Conservation (phyloP, 2,329 filamentous ascomycete genomes). For the Ramularia endophylla region DNA sequence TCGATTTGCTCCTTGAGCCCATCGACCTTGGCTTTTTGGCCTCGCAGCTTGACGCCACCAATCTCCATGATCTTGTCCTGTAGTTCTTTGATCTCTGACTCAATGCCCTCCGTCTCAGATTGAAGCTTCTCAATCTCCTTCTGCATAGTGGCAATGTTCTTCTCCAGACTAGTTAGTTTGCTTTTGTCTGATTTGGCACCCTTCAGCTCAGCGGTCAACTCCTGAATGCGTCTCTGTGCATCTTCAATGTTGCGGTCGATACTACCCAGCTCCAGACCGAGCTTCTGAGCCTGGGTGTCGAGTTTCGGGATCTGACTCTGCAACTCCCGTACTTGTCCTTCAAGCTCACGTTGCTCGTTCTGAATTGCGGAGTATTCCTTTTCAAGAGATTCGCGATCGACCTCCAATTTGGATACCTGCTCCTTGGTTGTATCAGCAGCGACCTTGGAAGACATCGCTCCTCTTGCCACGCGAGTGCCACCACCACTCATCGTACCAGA, state of each 20-base stretch:
- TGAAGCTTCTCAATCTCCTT: slow-evolving; percentile 75
- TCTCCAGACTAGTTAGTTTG: slow-evolving; percentile 66
- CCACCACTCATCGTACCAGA: slow-evolving; percentile 99
- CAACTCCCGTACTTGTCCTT: slow-evolving; percentile 64
- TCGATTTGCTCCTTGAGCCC: slow-evolving; percentile 79
- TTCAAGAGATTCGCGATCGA: slow-evolving; percentile 79
- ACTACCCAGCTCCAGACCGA: slow-evolving; percentile 81
- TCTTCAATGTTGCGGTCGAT: slow-evolving; percentile 78
- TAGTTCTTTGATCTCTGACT: slow-evolving; percentile 84
- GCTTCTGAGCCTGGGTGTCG: slow-evolving; percentile 88
- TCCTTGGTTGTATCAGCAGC: slow-evolving; percentile 82
- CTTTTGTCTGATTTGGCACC: slow-evolving; percentile 74
- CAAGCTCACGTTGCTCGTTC: slow-evolving; percentile 73
- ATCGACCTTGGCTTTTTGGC: slow-evolving; percentile 88
- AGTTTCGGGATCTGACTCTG: slow-evolving; percentile 74
- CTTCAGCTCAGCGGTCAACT: slow-evolving; percentile 74
- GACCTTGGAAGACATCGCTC: slow-evolving; percentile 94
- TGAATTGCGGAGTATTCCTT: slow-evolving; percentile 78
- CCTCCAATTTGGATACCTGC: slow-evolving; percentile 79
- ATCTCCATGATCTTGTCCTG: slow-evolving; percentile 99
- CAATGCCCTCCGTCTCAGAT: slow-evolving; percentile 79
- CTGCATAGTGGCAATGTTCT: slow-evolving; percentile 68
- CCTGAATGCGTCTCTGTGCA: slow-evolving; percentile 75
- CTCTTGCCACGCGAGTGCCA: slow-evolving; percentile 82
- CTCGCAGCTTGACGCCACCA: slow-evolving; percentile 84